phyloP scores from a whole-genome alignment of 2,329 filamentous ascomycete species.

The Davidsoniella neocaledoniae region DNA sequence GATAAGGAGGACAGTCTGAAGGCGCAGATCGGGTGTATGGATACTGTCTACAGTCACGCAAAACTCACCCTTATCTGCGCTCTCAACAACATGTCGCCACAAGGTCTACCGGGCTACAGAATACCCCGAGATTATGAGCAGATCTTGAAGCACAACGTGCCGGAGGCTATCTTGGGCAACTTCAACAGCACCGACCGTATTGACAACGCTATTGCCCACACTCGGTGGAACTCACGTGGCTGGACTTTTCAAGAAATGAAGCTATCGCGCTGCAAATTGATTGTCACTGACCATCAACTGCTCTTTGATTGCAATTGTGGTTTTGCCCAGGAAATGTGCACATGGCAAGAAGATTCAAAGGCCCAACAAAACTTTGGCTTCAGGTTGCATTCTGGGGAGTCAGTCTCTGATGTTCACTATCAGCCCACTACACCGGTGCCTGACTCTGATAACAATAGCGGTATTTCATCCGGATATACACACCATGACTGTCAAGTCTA shows the following conservation, averaged over 20 bases:
- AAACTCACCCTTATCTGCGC: constrained; percentile 25
- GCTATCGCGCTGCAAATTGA: background rate
- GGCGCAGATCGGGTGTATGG: constrained; percentile 26
- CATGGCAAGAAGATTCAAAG: background rate
- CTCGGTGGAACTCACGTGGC: constrained; percentile 15
- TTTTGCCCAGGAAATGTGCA: constrained; percentile 6
- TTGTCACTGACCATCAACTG: constrained; percentile 1
- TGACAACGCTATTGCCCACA: constrained; percentile 21
- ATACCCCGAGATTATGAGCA: background rate
- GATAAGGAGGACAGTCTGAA: constrained; percentile 23
- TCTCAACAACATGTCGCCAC: background rate
- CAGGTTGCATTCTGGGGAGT: background rate
- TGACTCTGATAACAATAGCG: no score
- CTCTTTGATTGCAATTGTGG: constrained; percentile 5
- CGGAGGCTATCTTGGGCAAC: background rate
- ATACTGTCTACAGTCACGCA: constrained; percentile 26
- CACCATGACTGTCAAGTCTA: no score
- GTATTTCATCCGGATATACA: no score
- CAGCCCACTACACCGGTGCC: no score
- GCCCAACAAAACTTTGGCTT: background rate
- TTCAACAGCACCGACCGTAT: background rate
- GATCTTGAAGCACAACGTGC: background rate
- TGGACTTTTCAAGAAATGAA: constrained; percentile 8
- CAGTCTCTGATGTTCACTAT: background rate
- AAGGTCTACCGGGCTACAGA: background rate